A percentile compares a stretch with the other conserved stretches of the same genome.
phyloP scores from a whole-genome alignment of 2,329 filamentous ascomycete genomes.

The Neophaeococcomyces mojaviensis region DNA sequence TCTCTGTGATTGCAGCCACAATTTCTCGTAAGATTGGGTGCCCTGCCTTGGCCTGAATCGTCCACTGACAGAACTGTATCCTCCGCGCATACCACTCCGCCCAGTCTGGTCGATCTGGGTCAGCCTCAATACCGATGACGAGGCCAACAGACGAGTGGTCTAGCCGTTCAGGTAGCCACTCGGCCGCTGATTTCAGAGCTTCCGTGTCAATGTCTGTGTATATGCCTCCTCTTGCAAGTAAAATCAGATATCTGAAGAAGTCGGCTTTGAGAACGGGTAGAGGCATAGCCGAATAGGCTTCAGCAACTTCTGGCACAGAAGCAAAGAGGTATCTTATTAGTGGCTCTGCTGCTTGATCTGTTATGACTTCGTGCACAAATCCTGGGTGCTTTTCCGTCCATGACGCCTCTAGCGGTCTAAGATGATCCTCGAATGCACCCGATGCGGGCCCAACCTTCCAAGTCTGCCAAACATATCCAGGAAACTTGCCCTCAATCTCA shows the following conservation, averaged over 20 bases:
- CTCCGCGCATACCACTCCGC: constrained; percentile 89
- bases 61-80: constrained; percentile 99
- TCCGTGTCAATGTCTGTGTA: constrained; percentile 92
- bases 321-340: constrained; percentile 82
- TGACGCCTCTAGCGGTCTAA: constrained; percentile 76
- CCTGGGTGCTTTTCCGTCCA: constrained; percentile 83
- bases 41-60: constrained; percentile 89
- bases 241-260: constrained; percentile 67
- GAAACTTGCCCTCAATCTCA: constrained; percentile 79
- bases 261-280: constrained; percentile 70
- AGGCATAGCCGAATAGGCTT: constrained; percentile 67
- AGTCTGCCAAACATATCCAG: constrained; percentile 98
- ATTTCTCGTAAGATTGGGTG: constrained; percentile 86
- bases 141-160: constrained; percentile 73
- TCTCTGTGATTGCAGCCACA: constrained; percentile 75
- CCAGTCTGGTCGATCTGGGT: constrained; percentile 90
- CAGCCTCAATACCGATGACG: constrained; percentile 90
- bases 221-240: constrained; percentile 70
- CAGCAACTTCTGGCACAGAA: constrained; percentile 67
- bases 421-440: constrained; percentile 62
- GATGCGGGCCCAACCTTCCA: constrained; percentile 84
- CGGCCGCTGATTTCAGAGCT: constrained; percentile 70
- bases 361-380: constrained; percentile 94
- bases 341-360: constrained; percentile 76
- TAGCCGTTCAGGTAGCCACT: constrained; percentile 78